A percentile compares a stretch with the other conserved stretches of the same genome.
phyloP scores from a whole-genome alignment of 768 basidiomycete species.

The Boletus tomentosulus region DNA sequence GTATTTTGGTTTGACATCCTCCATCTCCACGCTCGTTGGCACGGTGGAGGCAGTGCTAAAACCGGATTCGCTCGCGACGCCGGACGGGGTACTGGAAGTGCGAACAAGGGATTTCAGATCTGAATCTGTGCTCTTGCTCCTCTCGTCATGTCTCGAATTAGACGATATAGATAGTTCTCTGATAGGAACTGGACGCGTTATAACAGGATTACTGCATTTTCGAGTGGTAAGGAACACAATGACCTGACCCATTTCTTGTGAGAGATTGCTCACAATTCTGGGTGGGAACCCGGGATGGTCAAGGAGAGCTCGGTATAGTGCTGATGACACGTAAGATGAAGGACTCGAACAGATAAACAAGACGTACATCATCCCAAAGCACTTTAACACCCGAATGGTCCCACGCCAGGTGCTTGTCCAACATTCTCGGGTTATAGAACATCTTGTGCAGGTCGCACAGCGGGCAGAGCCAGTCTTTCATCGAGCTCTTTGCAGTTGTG shows the following conservation, averaged over 20 bases:
- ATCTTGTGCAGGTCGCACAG: conserved; percentile 46
- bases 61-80: conserved; percentile 4
- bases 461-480: conserved; percentile 46
- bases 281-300: conserved; percentile 9
- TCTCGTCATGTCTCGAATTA: background rate
- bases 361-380: conserved; percentile 36
- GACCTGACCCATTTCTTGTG: background rate
- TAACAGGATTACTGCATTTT: conserved; percentile 1
- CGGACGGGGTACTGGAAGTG: conserved; percentile 13
- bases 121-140: background rate
- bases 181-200: background rate
- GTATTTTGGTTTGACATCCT: conserved; percentile 23
- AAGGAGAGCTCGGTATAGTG: conserved; percentile 13
- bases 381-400: conserved; percentile 43
- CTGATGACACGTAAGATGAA: conserved; percentile 9
- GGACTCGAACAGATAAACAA: background rate
- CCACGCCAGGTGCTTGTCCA: conserved; percentile 45
- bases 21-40: conserved; percentile 9
- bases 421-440: conserved; percentile 41
- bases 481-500: conserved; percentile 18
- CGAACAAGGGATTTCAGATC: conserved; percentile 5
- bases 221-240: background rate
- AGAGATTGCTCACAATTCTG: conserved; percentile 12
- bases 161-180: conserved; percentile 7
- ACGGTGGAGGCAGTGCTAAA: conserved; percentile 2